Percentiles rank a stretch among this genome's conserved stretches.
phyloP scores from a whole-genome alignment of 441 rosid genomes.

The Lepidium campestre region DNA sequence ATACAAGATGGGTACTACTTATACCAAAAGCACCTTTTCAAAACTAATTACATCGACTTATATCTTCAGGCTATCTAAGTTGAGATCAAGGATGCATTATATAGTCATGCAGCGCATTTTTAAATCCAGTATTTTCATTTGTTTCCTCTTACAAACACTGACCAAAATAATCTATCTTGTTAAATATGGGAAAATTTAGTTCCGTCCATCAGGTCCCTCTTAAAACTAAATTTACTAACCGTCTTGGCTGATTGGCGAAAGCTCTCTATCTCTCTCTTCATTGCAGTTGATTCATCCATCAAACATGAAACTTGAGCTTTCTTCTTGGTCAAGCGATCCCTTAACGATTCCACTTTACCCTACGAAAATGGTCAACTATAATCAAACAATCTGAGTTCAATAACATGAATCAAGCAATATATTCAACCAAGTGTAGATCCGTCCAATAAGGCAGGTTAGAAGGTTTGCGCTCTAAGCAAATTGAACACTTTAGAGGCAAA shows the following conservation, averaged over 20 bases:
- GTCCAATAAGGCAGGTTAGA: neutral
- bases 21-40: neutral
- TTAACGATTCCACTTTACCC: slow-evolving; percentile 53
- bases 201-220: neutral
- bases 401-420: neutral
- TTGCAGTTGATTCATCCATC: slow-evolving; percentile 63
- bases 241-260: slow-evolving; percentile 42
- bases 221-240: slow-evolving; percentile 43
- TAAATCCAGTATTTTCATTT: neutral
- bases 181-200: neutral
- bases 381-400: neutral
- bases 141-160: neutral
- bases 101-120: neutral
- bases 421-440: neutral
- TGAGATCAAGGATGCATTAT: neutral
- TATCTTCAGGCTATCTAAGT: slow-evolving; percentile 1
- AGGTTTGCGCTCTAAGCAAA: neutral
- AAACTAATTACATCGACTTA: neutral
- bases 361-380: slow-evolving; percentile 21
- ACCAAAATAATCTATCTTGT: neutral
- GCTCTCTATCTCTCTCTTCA: slow-evolving; percentile 60
- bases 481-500: neutral
- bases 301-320: slow-evolving; percentile 57
- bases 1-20: too few species aligned
- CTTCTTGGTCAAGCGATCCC: slow-evolving; percentile 49